Base-by-base conservation (phyloP, 1,284 basidiomycete genomes). In the Naganishia albida region DNA sequence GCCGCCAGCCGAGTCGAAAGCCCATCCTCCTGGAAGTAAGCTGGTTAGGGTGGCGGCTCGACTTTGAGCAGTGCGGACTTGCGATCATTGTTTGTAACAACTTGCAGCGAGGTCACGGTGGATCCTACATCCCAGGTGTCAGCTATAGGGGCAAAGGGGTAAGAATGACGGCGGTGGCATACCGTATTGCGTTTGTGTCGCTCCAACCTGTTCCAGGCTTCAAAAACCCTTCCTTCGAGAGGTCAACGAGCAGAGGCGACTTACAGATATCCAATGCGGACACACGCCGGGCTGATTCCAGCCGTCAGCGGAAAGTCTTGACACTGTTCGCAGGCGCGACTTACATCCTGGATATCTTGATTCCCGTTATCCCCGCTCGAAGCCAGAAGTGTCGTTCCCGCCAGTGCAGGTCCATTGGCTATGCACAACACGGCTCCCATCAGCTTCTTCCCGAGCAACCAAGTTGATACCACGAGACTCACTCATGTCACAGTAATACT, bases 261-360 rank as follows among this genome's bases (percentile, higher is more conserved):
- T 38, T 20, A 39, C 57, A 15, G 57, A 60, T 2, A 60, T 49
- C 57, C 57, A 60, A 26, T 60, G 23, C 6, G 57, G 57, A 42
- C 57, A 60, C 12, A 60, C 15, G 4, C 46, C 57, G 8, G 57
- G 57, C 57, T 60, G 16, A n/a, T 3, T 4, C 0, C 20, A 15
- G 23, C 10, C n/a, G 10, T 20, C 34, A 28, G 26, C 51, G 34
- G n/a, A 30, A 6, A 20, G n/a, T n/a, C n/a, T n/a, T n/a, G n/a
- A n/a, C n/a, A n/a, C n/a, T n/a, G n/a, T n/a, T n/a, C n/a, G n/a
- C n/a, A n/a, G 2, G 7, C 26, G n/a, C 20, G 8, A 38, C 56
- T 48, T 3, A 60, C 57, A 26, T 60, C 57, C 34, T 60, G 57
- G 18, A 60, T 60, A 49, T 60, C 57, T 26, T 60, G 57, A 42